phyloP scores from a whole-genome alignment of 2,329 filamentous ascomycete species.

The Alternaria hordeiaustralica region DNA sequence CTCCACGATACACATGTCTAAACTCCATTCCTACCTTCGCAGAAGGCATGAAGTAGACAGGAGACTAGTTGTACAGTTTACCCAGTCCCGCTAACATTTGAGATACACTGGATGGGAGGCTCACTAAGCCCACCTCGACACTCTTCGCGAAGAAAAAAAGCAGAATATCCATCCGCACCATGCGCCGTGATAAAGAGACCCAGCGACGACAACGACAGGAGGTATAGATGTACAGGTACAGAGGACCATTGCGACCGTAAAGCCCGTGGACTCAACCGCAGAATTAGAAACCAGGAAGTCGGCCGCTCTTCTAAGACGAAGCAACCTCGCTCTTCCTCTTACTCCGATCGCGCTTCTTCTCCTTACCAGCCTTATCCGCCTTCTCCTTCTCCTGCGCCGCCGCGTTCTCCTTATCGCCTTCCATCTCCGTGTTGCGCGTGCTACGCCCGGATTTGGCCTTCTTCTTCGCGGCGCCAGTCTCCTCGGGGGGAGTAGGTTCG shows the following conservation, averaged over 20 bases:
- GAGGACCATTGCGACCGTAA: not conserved
- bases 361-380: conserved; percentile 15
- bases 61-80: no score
- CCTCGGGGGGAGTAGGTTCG: conserved; percentile 41
- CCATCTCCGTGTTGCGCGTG: conserved; percentile 42
- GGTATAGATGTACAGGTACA: not conserved
- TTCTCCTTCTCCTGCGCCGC: conserved; percentile 18
- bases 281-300: no score
- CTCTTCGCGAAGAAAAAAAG: not conserved
- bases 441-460: conserved; percentile 44
- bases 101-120: no score
- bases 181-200: not conserved
- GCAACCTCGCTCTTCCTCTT: conserved; percentile 45
- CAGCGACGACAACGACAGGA: not conserved
- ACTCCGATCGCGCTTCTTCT: conserved; percentile 43
- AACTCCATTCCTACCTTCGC: not conserved
- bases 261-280: not conserved
- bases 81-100: no score
- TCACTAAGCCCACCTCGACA: not conserved
- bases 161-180: not conserved
- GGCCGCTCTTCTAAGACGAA: conserved; percentile 20
- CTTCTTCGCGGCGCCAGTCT: conserved; percentile 39
- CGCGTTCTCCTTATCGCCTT: conserved; percentile 36
- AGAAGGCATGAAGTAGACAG: not conserved
- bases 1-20: not conserved